These are phyloP conservation scores for Sugiyamaella japonica DNA, from an alignment of 1,139 yeast genomes.

Conservation along the genomic window DNA sequence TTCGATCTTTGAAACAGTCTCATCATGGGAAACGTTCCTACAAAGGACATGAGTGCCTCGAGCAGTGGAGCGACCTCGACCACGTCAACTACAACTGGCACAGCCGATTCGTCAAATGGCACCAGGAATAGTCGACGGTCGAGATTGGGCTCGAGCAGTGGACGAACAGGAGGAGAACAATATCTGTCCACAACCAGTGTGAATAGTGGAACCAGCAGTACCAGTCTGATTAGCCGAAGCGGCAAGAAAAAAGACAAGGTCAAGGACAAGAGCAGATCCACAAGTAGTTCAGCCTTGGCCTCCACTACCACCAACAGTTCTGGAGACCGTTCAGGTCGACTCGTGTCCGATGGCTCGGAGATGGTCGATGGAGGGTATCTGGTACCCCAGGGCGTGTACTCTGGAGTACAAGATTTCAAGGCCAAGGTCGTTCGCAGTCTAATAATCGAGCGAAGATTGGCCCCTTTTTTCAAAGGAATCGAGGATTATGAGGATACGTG, in stretches of 20 bases:
- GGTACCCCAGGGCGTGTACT: conserved; percentile 89
- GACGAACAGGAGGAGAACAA: background rate
- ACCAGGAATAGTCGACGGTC: background rate
- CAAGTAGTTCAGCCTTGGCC: no score
- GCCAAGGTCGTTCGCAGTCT: conserved; percentile 66
- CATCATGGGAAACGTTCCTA: conserved; percentile 33
- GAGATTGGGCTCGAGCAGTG: background rate
- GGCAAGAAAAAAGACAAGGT: conserved; percentile 14
- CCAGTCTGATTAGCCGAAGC: background rate
- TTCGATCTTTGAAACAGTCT: no score
- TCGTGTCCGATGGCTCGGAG: conserved; percentile 43
- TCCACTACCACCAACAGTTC: background rate
- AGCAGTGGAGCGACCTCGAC: conserved; percentile 15
- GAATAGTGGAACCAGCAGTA: background rate
- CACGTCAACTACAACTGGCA: conserved; percentile 20
- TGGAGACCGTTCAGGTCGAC: conserved; percentile 12
- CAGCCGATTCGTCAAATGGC: no score
- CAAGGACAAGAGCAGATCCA: conserved; percentile 9
- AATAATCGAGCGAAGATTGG: conserved; percentile 65
- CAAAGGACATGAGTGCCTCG: conserved; percentile 28
- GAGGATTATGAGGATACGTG: conserved; percentile 77
- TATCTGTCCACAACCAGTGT: background rate
- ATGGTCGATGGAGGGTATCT: conserved; percentile 50
- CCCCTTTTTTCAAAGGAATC: conserved; percentile 90
- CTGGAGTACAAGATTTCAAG: conserved; percentile 71